Conservation (phyloP, 1,139 yeast genomes). For the Pichia sp. region DNA sequence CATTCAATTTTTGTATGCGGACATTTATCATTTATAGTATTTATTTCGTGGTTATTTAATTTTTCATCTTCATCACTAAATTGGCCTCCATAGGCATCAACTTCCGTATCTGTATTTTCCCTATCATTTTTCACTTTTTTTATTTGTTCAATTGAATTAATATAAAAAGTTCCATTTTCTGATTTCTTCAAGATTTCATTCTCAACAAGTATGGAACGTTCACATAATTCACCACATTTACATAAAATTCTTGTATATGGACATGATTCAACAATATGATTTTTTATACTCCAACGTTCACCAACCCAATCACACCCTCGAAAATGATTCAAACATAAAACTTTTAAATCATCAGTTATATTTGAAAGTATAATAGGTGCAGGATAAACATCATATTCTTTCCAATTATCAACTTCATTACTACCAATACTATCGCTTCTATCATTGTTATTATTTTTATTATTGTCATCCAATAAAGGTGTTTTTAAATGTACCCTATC, state of each 20-base stretch:
- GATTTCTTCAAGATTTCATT: conserved; percentile 1
- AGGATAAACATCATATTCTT: conserved; percentile 41
- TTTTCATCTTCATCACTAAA: neutral
- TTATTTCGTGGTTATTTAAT: neutral
- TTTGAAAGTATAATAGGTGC: conserved; percentile 59
- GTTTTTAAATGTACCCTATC: conserved; percentile 48
- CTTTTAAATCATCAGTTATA: conserved; percentile 55
- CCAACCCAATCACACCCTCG: conserved; percentile 59
- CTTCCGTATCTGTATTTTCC: neutral
- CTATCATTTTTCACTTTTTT: neutral
- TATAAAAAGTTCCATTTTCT: neutral
- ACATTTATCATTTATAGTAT: conserved; percentile 22
- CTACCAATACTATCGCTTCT: neutral
- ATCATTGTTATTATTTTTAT: neutral
- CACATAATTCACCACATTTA: conserved; percentile 20
- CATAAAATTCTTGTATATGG: conserved; percentile 47
- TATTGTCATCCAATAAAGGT: neutral
- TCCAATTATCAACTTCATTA: conserved; percentile 5
- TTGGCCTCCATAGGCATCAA: conserved; percentile 7
- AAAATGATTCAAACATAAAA: conserved; percentile 45
- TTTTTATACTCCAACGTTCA: conserved; percentile 53
- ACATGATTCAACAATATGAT: conserved; percentile 47
- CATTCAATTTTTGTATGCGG: conserved; percentile 38
- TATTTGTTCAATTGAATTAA: neutral
- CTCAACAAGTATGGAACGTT: conserved; percentile 14